Base-by-base conservation (phyloP, 75 land plant genomes). In the Selaginella tamariscina region DNA sequence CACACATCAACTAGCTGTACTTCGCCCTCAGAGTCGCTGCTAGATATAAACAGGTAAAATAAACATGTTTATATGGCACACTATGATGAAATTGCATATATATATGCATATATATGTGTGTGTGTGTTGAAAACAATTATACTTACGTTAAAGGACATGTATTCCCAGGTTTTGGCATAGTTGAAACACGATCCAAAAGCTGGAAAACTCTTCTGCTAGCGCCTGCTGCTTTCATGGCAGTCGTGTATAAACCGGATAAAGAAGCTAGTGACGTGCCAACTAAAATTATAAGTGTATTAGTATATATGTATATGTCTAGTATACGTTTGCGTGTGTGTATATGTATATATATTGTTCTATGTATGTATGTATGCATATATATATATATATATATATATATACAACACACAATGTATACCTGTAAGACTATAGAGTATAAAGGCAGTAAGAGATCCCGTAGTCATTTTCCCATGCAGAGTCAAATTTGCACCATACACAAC, bases 401-500 rank as follows among this genome's bases (percentile, higher is more conserved):
- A n/a, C n/a, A n/a, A n/a, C n/a, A n/a, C n/a, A n/a, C n/a, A n/a
- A n/a, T n/a, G n/a, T n/a, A n/a, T 5, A 59, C 21, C 62, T 5
- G 62, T 59, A n/a, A 59, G 62, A 21, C 62, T 59, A n/a, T 59
- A 59, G 26, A 59, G 62, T 21, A 59, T 59, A 26, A 59, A 59
- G 8, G 62, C 21, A 8, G 62, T 59, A 9, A 59, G 62, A 9
- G 62, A 59, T 23, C 62, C 62, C 21, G 26, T 21, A 5, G 62
- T 59, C 62, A 59, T 59, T 59, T 59, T 59, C 5, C 21, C 62
- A n/a, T 59, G 23, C 26, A 59, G 26, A 59, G 62, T 59, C 21
- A 59, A 59, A n/a, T 59, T 59, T 59, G 62, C 62, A 59, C 62
- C 62, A 59, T 59, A 59, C 62, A 59, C 26, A 59, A 59, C 62